These are phyloP conservation scores for Pelargonium exstipulatum DNA, from an alignment of 441 rosid genomes.

Conservation along the genomic window DNA sequence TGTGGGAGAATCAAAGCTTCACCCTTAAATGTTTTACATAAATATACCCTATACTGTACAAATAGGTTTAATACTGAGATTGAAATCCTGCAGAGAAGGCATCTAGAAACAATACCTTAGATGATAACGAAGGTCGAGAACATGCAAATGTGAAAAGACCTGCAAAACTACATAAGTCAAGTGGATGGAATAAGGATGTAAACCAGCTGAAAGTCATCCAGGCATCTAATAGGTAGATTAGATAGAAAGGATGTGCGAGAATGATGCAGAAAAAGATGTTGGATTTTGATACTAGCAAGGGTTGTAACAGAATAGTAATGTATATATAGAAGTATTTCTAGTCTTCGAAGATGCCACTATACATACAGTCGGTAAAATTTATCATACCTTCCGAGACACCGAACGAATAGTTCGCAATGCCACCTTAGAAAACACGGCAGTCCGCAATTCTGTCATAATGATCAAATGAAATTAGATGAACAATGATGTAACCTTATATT, in stretches of 20 bases:
- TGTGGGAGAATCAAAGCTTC: not conserved
- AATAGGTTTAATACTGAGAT: not conserved
- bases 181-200: slow-evolving; percentile 5
- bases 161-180: slow-evolving; percentile 22
- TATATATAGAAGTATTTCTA: too few relatives aligned
- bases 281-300: not conserved
- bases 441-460: slow-evolving; percentile 60
- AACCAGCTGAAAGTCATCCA: slow-evolving; percentile 7
- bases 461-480: slow-evolving; percentile 1
- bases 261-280: not conserved
- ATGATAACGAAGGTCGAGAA: slow-evolving; percentile 78
- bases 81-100: not conserved
- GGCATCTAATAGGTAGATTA: slow-evolving; percentile 11
- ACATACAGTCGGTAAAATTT: not conserved
- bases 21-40: too few relatives aligned
- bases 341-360: too few relatives aligned
- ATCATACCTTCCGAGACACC: slow-evolving; percentile 68
- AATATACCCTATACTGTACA: not conserved
- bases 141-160: slow-evolving; percentile 86
- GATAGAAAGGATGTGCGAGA: not conserved
- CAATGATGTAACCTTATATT: not conserved
- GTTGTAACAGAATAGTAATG: not conserved
- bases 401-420: slow-evolving; percentile 76
- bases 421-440: slow-evolving; percentile 87
- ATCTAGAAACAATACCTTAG: slow-evolving; percentile 47